Conservation (phyloP, 345 rosid species). For the Balakata baccata region DNA sequence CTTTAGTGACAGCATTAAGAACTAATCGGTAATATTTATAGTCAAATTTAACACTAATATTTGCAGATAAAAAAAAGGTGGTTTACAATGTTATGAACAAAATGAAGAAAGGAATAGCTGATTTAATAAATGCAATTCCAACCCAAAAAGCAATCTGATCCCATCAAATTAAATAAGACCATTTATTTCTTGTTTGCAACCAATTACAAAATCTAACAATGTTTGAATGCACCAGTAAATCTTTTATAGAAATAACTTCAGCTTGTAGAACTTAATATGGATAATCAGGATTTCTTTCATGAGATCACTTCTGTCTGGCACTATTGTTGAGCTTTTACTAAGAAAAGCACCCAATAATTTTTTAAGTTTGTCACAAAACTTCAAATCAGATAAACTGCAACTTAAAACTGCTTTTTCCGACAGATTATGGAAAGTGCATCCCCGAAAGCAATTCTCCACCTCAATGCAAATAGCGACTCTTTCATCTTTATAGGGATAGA, state of each 20-base stretch:
- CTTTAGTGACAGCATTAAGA: no score
- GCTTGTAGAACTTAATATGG: background rate
- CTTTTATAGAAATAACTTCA: background rate
- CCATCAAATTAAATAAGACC: background rate
- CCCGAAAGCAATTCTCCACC: background rate
- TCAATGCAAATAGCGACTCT: background rate
- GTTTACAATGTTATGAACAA: no score
- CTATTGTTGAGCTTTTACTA: background rate
- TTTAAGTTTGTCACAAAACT: background rate
- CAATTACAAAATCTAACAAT: background rate
- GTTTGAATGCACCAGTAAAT: background rate
- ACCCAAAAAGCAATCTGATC: background rate
- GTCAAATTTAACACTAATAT: no score
- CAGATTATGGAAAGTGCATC: background rate
- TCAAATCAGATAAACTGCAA: background rate
- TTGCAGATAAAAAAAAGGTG: no score
- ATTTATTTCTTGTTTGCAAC: background rate
- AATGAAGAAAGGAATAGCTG: no score
- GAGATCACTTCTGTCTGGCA: background rate
- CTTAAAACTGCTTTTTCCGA: background rate
- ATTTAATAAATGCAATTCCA: no score
- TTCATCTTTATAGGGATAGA: background rate
- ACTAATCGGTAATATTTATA: no score
- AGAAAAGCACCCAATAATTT: background rate
- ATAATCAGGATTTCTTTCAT: background rate